Evolutionary conservation across 257 asterid genomes (phyloP).

Genomic region (Nicotiana noctiflora): DNA sequence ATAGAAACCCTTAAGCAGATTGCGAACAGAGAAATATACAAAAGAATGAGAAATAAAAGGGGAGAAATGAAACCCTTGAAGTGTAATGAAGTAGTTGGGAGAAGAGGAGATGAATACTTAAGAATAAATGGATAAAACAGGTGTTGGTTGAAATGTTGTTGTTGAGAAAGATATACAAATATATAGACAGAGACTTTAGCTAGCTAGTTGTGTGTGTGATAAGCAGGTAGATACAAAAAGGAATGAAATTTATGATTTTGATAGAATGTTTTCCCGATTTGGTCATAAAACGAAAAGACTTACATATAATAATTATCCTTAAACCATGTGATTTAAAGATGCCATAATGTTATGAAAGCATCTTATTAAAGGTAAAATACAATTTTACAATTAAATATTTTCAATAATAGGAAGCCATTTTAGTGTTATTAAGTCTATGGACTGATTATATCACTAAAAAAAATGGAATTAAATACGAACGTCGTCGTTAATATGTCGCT

Average conservation of each 20-base stretch:
- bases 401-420: too few relatives aligned
- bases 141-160: slow-evolving; percentile 15
- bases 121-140: slow-evolving; percentile 3
- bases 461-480: too few relatives aligned
- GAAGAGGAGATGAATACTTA: not conserved
- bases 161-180: slow-evolving; percentile 9
- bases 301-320: too few relatives aligned
- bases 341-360: too few relatives aligned
- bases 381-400: too few relatives aligned
- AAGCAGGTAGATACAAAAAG: slow-evolving; percentile 7
- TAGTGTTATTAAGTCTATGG: too few relatives aligned
- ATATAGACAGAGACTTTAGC: slow-evolving; percentile 8
- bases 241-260: not conserved
- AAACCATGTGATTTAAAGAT: too few relatives aligned
- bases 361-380: too few relatives aligned
- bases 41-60: not conserved
- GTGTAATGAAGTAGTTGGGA: not conserved
- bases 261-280: not conserved
- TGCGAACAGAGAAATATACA: not conserved
- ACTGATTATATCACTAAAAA: too few relatives aligned
- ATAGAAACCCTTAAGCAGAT: not conserved
- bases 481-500: too few relatives aligned
- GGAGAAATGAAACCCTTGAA: not conserved
- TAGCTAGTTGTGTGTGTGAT: slow-evolving; percentile 4
- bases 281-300: not conserved